Evolutionary conservation across 1,139 yeast species (phyloP), one percentile per base, ranked within the genome.

Genomic region (Diutina sp.): DNA sequence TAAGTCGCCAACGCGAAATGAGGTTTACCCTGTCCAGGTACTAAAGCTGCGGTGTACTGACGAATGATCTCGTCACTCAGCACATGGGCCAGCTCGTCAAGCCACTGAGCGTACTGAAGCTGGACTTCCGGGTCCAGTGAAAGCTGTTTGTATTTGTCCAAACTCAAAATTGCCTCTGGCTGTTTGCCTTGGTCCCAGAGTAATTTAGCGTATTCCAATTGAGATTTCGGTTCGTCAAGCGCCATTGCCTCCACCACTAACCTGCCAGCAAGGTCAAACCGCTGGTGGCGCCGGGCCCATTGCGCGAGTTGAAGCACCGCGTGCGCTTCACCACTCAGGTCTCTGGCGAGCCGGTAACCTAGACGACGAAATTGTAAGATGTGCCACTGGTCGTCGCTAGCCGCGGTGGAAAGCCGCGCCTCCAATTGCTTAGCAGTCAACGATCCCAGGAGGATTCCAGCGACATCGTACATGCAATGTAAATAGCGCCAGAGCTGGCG

Each of bases 141-240:
- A 70, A 61, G 57, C 82, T 69, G 61, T 21, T 18, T 29, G n/a
- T 41, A 28, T 9, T 41, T 44, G 5, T 18, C 32, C 55, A 91
- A 72, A 9, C 83, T 77, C 56, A 86, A 83, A 50, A 93, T 77
- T 0, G 99, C 99, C 62, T 90, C 86, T 21, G 93, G 82, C 60
- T 84, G 90, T 60, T 90, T 95, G 0, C 96, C 97, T 66, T 89
- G 90, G 1, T 84, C 85, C 98, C 99, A 93, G 55, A 90, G 69
- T 8, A 95, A 75, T 58, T 88, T 84, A 0, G 98, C 89, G 67
- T 88, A 87, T 66, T 90, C 97, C 48, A 87, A 74, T 59, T 83
- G 85, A 1, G 95, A 90, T 29, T 76, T 73, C 41, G 74, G 74
- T 46, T 77, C 73, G 48, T 71, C 66, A 16, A 78, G 65, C 4